phyloP scores from a whole-genome alignment of 257 asterid genomes.

The Solanum raphanifolium region DNA sequence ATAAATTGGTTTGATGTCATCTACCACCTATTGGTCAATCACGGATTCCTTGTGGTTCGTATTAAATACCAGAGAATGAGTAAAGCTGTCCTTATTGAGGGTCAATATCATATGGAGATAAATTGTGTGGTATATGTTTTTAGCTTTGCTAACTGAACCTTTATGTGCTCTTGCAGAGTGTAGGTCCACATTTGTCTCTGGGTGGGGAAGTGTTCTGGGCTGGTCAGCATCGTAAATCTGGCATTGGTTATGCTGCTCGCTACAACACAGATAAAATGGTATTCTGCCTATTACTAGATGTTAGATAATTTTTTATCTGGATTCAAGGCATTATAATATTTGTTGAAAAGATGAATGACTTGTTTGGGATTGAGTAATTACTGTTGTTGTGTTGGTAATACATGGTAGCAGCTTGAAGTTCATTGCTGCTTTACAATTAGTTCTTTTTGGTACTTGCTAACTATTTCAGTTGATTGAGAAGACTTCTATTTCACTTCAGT shows the following conservation, averaged over 20 bases:
- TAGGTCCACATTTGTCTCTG: constrained; percentile 60
- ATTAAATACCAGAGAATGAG: neutral
- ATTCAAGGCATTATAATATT: neutral
- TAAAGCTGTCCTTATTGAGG: neutral
- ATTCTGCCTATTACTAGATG: neutral
- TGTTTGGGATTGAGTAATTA: neutral
- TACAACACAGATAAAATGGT: constrained; percentile 94
- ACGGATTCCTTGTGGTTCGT: neutral
- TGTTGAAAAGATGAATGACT: neutral
- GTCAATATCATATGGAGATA: neutral
- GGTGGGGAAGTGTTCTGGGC: constrained; percentile 98
- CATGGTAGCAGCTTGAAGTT: neutral
- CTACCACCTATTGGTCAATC: neutral
- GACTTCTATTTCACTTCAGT: neutral
- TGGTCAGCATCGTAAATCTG: constrained; percentile 91
- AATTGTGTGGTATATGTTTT: neutral
- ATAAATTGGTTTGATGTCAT: neutral
- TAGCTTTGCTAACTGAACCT: neutral
- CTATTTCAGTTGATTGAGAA: neutral
- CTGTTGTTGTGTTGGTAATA: neutral
- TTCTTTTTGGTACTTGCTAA: neutral
- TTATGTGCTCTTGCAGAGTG: constrained; percentile 48
- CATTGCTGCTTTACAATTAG: neutral
- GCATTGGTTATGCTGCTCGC: constrained; percentile 86
- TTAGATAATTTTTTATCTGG: neutral